Base-by-base conservation (phyloP, 1,284 basidiomycete species). In the Fomitopsis palustris region DNA sequence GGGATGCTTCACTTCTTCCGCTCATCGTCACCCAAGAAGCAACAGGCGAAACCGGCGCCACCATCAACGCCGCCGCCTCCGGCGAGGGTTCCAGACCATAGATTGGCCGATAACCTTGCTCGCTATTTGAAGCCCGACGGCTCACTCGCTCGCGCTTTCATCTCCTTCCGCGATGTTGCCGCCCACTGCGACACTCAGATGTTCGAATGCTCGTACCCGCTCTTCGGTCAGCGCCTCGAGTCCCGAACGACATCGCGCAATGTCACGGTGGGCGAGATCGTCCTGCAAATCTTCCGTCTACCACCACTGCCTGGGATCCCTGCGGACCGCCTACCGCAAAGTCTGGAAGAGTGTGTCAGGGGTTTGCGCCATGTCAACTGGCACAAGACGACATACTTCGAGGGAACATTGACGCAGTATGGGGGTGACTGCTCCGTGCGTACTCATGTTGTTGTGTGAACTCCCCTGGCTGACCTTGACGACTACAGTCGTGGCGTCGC, bases 401-500 rank as follows among this genome's bases (percentile, higher is more conserved):
- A 96, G 72, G 95, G 96, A n/a, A 88, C 87, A 0, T 74, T 99
- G 67, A 99, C 96, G 14, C 96, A 99, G 77, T 85, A 84, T 61
- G 96, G 96, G 4, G 96, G 95, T n/a, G 96, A 97, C 74, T 97
- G 95, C 70, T 82, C 77, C 60, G 95, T 96, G 73, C 72, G 56
- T 67, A 23, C 68, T 64, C 65, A 17, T 16, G 49, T 19, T 6
- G 31, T 58, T 7, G 4, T 27, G 25, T 5, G 45, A 9, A n/a
- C 25, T 17, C 2, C 17, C 5, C n/a, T 43, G 41, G 27, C 25
- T 14, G 9, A 47, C 3, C 27, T 31, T 19, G 10, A 53, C 51
- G n/a, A 35, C 14, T 59, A 35, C 56, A 96, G 92, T 86, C 88
- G 12, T 97, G 95, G 88, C 87, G 93, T 47, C 83, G 96, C 52